Conservation (phyloP, 495 filamentous ascomycete species). For the Aspergillus sparsus region DNA sequence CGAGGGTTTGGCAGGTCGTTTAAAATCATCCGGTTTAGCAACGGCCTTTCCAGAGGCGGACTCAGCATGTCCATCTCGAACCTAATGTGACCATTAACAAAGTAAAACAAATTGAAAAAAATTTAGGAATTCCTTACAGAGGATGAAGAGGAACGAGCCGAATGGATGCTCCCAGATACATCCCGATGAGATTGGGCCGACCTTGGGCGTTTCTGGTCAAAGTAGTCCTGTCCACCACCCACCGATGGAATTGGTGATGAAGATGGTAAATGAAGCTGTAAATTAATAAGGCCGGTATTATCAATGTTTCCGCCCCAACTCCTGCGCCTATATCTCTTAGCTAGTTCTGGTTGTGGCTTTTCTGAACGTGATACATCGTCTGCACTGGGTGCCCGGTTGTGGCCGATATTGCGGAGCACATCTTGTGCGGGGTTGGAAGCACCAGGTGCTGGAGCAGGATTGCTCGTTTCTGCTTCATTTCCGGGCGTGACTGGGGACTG, state of each 20-base stretch:
- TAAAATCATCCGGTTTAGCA: conserved; percentile 69
- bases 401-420: conserved; percentile 25
- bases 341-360: conserved; percentile 56
- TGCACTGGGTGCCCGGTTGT: conserved; percentile 50
- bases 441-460: conserved; percentile 3
- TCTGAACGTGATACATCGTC: conserved; percentile 54
- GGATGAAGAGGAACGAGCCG: conserved; percentile 51
- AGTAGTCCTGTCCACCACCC: conserved; percentile 38
- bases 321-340: conserved; percentile 76
- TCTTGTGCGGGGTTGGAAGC: conserved; percentile 15
- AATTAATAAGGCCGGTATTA: conserved; percentile 46
- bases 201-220: conserved; percentile 45
- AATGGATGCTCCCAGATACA: conserved; percentile 57
- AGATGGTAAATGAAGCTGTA: conserved; percentile 42
- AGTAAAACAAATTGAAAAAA: neutral
- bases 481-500: conserved; percentile 43
- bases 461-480: conserved; percentile 18
- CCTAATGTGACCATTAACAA: conserved; percentile 11
- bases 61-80: conserved; percentile 22
- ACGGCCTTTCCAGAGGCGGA: conserved; percentile 43
- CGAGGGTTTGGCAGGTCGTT: conserved; percentile 75
- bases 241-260: conserved; percentile 28
- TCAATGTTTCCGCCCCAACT: conserved; percentile 78
- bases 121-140: conserved; percentile 51
- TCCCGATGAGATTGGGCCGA: conserved; percentile 60